Evolutionary conservation across 176 grass and related monocot species (phyloP).

Genomic region (Phoenix roebelenii): DNA sequence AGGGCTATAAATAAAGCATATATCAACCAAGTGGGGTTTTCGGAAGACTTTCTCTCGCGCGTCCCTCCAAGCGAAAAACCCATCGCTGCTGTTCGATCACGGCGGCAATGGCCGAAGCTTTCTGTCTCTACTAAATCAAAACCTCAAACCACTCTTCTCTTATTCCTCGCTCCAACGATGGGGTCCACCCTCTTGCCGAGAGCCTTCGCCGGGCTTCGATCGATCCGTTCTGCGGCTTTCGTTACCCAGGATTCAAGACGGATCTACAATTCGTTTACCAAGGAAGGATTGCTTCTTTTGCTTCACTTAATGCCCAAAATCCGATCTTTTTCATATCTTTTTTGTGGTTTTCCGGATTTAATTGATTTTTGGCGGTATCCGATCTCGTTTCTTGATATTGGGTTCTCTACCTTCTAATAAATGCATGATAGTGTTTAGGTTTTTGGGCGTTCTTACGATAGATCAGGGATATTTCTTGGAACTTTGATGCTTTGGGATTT

Average conservation of each 20-base stretch:
- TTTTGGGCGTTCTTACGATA: neutral
- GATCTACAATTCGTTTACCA: constrained; percentile 21
- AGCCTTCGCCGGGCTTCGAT: constrained; percentile 11
- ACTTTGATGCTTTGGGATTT: too few species aligned
- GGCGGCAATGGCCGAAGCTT: too few species aligned
- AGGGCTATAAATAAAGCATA: too few species aligned
- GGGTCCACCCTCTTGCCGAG: constrained; percentile 17
- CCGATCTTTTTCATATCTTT: constrained; percentile 26
- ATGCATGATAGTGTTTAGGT: neutral
- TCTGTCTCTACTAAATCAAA: too few species aligned
- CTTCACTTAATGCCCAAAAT: neutral
- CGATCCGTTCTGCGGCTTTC: constrained; percentile 10
- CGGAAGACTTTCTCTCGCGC: too few species aligned
- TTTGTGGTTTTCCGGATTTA: constrained; percentile 3
- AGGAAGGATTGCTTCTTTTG: constrained; percentile 54
- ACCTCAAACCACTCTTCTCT: too few species aligned
- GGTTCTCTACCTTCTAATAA: neutral
- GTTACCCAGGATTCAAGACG: constrained; percentile 34
- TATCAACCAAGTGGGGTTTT: too few species aligned
- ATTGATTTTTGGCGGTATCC: neutral
- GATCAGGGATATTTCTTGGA: neutral
- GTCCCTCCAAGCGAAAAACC: too few species aligned
- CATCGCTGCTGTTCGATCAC: too few species aligned
- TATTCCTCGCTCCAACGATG: neutral
- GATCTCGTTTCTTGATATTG: neutral